Conservation (phyloP, 176 grass and related monocot species). For the Otatea glauca region DNA sequence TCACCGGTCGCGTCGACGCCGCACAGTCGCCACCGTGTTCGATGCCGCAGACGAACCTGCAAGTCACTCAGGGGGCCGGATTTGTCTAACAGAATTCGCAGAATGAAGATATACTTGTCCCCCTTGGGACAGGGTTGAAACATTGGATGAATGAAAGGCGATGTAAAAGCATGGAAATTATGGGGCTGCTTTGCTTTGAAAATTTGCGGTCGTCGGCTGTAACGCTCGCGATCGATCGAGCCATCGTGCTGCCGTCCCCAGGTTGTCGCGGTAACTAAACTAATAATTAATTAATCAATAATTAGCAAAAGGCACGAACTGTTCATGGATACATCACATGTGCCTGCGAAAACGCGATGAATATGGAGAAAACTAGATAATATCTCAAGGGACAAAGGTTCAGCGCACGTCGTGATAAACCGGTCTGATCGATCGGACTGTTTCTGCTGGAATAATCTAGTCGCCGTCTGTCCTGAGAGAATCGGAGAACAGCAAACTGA, state of each 20-base stretch:
- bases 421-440: not conserved
- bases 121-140: not conserved
- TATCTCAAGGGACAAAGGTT: constrained; percentile 1
- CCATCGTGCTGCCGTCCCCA: constrained; percentile 4
- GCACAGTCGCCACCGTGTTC: not conserved
- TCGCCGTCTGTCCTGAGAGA: not conserved
- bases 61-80: not conserved
- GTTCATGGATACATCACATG: not conserved
- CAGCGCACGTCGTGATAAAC: not conserved
- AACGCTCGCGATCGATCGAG: constrained; percentile 1
- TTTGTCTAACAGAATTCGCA: constrained; percentile 35
- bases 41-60: constrained; percentile 2
- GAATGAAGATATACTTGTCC: constrained; percentile 20
- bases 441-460: not conserved
- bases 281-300: not conserved
- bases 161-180: constrained; percentile 17
- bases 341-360: not conserved
- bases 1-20: not conserved
- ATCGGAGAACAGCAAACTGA: constrained; percentile 24
- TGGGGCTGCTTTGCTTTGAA: not conserved
- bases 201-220: constrained; percentile 25
- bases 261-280: not conserved
- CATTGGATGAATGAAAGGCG: constrained; percentile 17
- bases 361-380: not conserved
- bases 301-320: not conserved